Evolutionary conservation across 306 rosid species (phyloP).

Genomic region (Oxytropis ochrocephala): DNA sequence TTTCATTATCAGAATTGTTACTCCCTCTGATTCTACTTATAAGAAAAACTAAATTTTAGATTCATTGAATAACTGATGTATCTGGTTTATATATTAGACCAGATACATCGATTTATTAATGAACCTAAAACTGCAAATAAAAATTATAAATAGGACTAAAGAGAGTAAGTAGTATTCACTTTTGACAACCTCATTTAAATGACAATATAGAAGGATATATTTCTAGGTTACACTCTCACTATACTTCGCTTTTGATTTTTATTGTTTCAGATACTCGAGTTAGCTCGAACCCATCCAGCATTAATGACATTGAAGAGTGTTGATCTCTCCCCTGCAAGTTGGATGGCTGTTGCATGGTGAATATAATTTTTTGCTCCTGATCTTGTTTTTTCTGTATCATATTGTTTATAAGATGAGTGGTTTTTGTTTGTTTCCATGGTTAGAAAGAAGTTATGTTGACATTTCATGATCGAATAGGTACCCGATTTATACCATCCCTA

Average conservation of each 20-base stretch:
- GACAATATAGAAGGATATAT: not conserved
- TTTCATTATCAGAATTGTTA: not conserved
- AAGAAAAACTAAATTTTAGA: too few relatives aligned
- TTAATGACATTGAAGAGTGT: constrained; percentile 59
- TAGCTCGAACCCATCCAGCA: constrained; percentile 47
- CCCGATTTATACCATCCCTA: constrained; percentile 72
- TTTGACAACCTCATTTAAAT: not conserved
- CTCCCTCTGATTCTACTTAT: too few relatives aligned
- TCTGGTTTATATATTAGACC: too few relatives aligned
- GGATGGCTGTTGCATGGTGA: constrained; percentile 96
- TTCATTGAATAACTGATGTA: too few relatives aligned
- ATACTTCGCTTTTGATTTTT: not conserved
- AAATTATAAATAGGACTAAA: too few relatives aligned
- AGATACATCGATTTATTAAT: too few relatives aligned
- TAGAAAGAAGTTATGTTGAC: not conserved
- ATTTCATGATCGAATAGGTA: constrained; percentile 40
- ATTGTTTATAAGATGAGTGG: not conserved
- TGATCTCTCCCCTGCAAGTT: constrained; percentile 82
- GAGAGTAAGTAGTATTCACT: too few relatives aligned
- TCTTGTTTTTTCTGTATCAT: not conserved
- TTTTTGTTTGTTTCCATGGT: not conserved
- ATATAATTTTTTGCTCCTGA: constrained; percentile 3
- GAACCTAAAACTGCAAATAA: too few relatives aligned
- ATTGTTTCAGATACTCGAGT: constrained; percentile 48
- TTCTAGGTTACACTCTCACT: not conserved